Base-by-base conservation (phyloP, 2,329 filamentous ascomycete genomes). In the Fusarium sp. region DNA sequence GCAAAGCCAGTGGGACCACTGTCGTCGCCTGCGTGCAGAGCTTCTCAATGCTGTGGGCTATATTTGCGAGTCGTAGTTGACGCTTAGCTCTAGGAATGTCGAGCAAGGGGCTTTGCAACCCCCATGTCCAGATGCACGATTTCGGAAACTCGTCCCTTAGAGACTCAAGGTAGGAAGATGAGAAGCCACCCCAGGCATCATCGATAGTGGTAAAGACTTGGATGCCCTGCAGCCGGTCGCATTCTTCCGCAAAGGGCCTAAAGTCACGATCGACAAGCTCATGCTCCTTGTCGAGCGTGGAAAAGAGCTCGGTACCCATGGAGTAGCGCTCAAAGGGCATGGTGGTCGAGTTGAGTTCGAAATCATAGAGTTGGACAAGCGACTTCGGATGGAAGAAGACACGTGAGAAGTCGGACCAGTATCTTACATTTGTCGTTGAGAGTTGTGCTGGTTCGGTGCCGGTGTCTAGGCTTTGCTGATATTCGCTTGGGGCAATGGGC, bases 351-450 rank as follows among this genome's bases (percentile, higher is more conserved):
- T 91, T 88, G 32, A 96, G 81, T 73, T 96, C 92, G 72, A 91
- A 96, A 71, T 97, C 92, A 72, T 91, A 91, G 12, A 98, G 81
- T 73, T 96, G 93, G 9, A 96, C 83, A 50, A 97, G 86, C 11
- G 93, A 97, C 51, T 86, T 87, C 8, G 95, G 95, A 73, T 98
- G 93, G 74, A 91, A 97, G 77, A 88, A 99, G n/a, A 95, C 85
- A 25, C 92, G 87, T 68, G 92, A 96, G 77, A 93, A 98, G 76
- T 99, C 95, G 29, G 93, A 96, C 94, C 95, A 99, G 78, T 95
- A 98, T 50, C 92, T 87, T n/a, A 98, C 91, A 10, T 86, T 85
- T 7, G 88, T 85, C 2, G 87, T 82, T 1, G 84, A 89, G 19
- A 97, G 82, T 48, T 81, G 78, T 0, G 90, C 84, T 0, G 90